phyloP scores from a whole-genome alignment of 768 basidiomycete species.

The Pleurotus ostreatus region DNA sequence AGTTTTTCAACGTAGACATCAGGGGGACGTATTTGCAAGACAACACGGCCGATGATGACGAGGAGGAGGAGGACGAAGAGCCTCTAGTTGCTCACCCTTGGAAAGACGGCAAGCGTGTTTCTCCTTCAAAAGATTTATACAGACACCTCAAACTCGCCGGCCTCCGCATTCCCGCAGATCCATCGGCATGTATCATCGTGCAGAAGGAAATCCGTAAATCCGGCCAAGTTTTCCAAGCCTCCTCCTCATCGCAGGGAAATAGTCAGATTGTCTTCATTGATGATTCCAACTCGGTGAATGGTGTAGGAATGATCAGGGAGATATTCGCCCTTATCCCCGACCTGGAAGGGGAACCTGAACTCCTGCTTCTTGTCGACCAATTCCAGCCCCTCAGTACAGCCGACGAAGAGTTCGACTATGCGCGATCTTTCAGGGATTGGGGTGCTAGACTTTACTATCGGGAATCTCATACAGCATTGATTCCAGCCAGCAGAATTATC shows the following conservation, averaged over 20 bases:
- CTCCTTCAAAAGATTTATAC: background rate
- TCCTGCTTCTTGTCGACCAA: background rate
- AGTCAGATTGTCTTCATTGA: background rate
- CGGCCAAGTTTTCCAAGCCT: background rate
- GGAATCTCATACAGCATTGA: too few relatives aligned
- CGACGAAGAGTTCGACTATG: background rate
- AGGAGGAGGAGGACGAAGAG: background rate
- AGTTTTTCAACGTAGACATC: background rate
- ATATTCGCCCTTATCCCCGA: background rate
- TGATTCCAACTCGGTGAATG: background rate
- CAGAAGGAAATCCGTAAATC: background rate
- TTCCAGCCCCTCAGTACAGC: background rate
- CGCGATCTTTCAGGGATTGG: background rate
- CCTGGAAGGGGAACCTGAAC: background rate
- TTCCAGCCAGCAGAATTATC: too few relatives aligned
- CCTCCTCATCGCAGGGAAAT: background rate
- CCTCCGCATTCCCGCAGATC: background rate
- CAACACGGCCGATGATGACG: background rate
- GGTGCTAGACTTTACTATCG: background rate
- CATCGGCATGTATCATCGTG: background rate
- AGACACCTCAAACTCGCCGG: background rate
- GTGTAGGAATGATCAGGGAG: background rate
- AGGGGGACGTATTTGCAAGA: background rate
- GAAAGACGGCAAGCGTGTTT: background rate
- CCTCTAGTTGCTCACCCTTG: background rate